Percentiles rank a stretch among this genome's conserved stretches.
phyloP scores from a whole-genome alignment of 768 basidiomycete species.

The Gloeostereum incarnatum region DNA sequence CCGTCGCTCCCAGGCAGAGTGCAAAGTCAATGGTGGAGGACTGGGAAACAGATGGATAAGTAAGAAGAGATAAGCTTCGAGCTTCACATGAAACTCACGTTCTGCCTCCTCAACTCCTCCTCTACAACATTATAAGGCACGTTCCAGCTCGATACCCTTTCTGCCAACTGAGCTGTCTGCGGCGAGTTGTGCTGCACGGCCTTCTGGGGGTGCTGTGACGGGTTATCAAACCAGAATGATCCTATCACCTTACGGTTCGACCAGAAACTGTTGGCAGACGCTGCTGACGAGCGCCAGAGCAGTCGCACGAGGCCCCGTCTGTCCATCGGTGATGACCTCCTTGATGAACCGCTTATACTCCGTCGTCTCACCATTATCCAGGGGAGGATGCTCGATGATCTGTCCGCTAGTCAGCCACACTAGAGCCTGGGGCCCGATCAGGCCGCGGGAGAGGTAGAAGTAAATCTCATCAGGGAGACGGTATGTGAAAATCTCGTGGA shows the following conservation, averaged over 20 bases:
- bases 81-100: conserved; percentile 54
- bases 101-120: conserved; percentile 92
- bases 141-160: conserved; percentile 84
- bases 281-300: conserved; percentile 81
- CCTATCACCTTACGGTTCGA: conserved; percentile 62
- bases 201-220: conserved; percentile 43
- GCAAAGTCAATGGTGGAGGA: conserved; percentile 97
- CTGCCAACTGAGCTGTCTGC: conserved; percentile 80
- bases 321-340: conserved; percentile 92
- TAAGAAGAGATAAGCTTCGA: conserved; percentile 5
- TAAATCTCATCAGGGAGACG: conserved; percentile 95
- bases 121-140: conserved; percentile 81
- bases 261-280: conserved; percentile 78
- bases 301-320: conserved; percentile 88
- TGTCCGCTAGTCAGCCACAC: conserved; percentile 92
- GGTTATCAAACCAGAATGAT: conserved; percentile 67
- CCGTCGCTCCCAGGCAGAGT: conserved; percentile 87
- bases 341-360: conserved; percentile 94
- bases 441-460: conserved; percentile 90
- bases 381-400: conserved; percentile 77
- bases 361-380: conserved; percentile 91
- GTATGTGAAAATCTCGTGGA: conserved; percentile 92
- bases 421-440: conserved; percentile 81
- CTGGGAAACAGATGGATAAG: conserved; percentile 26
- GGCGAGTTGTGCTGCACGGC: conserved; percentile 61